phyloP scores from a whole-genome alignment of 1,139 yeast species.

The Blastobotrys malaysiensis region DNA sequence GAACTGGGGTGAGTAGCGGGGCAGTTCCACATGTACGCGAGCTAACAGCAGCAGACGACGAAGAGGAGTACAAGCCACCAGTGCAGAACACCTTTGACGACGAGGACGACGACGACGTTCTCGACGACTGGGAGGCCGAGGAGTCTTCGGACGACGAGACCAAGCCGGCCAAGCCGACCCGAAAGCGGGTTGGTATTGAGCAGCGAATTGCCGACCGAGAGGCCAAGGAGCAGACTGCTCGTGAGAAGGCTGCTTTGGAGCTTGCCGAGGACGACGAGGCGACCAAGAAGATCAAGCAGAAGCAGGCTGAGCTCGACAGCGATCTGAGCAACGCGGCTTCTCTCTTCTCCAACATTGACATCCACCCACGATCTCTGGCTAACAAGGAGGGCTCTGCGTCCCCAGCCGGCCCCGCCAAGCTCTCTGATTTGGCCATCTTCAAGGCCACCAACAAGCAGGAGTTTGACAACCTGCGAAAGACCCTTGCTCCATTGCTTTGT shows the following conservation, averaged over 20 bases:
- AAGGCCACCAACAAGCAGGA: conserved; percentile 73
- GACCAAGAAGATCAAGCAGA: conserved; percentile 62
- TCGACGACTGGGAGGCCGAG: conserved; percentile 83
- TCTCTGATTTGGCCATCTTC: conserved; percentile 49
- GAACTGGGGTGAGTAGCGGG: conserved; percentile 27
- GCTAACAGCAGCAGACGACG: conserved; percentile 34
- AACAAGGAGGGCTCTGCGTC: conserved; percentile 57
- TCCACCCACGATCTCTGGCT: conserved; percentile 44
- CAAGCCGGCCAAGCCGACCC: conserved; percentile 35
- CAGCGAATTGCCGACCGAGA: conserved; percentile 37
- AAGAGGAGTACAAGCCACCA: conserved; percentile 80
- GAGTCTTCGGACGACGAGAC: conserved; percentile 33
- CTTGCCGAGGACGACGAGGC: conserved; percentile 41
- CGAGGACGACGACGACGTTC: conserved; percentile 65
- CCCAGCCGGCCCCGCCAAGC: conserved; percentile 31
- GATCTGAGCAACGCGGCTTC: conserved; percentile 93
- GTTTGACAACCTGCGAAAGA: conserved; percentile 76
- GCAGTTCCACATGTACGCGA: too few species aligned
- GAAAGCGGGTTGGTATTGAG: conserved; percentile 34
- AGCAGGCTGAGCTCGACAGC: conserved; percentile 71
- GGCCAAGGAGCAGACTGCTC: conserved; percentile 34
- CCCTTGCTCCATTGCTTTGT: conserved; percentile 62
- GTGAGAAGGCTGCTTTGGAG: conserved; percentile 34
- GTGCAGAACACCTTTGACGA: conserved; percentile 81
- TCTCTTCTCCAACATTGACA: conserved; percentile 70